Base-by-base conservation (phyloP, 371 early-diverging fungal species). In the Nematocida major region DNA sequence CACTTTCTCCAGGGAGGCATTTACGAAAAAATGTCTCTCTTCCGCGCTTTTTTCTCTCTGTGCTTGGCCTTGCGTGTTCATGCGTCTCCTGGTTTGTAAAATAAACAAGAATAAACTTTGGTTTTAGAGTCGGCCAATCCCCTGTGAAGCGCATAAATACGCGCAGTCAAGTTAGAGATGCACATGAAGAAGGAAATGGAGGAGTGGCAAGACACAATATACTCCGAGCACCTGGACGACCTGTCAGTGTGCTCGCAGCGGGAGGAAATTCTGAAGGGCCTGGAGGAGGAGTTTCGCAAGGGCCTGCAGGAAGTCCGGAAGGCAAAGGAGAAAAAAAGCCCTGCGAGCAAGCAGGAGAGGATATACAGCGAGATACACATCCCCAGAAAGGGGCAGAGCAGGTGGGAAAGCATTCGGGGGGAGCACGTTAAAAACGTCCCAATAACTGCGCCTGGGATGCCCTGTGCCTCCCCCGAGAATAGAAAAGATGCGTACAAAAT, bases 1-100 rank as follows among this genome's bases (percentile, higher is more conserved):
- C 9, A 18, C 34, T 42, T 65, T 40, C 22, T 73, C 62, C 13
- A 61, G 7, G 20, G 49, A 15, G 22, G 32, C 30, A 48, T 73
- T 73, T n/a, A 63, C 76, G 42, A 45, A 48, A 51, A 73, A 73
- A 22, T 73, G 65, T 63, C 76, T 73, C 51, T 73, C 76, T 50
- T 63, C 76, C 24, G 20, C 42, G 5, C 50, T 48, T 13, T 28
- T 22, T 15, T 63, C 42, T 36, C 54, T 62, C 54, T 50, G 43
- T 36, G 40, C 59, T 1, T 24, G 38, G 28, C 15, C 26, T 11
- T 34, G 36, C 18, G 22, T 54, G 38, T 32, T 32, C 63, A 59
- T 69, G 7, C 36, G 0, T 18, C 22, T 45, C 22, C 15, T n/a
- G 5, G n/a, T 49, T 61, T 65, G 28, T 63, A 73, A 73, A 73